These are phyloP conservation scores for Gentiana straminea DNA, from an alignment of 257 asterid species.

Conservation along the genomic window DNA sequence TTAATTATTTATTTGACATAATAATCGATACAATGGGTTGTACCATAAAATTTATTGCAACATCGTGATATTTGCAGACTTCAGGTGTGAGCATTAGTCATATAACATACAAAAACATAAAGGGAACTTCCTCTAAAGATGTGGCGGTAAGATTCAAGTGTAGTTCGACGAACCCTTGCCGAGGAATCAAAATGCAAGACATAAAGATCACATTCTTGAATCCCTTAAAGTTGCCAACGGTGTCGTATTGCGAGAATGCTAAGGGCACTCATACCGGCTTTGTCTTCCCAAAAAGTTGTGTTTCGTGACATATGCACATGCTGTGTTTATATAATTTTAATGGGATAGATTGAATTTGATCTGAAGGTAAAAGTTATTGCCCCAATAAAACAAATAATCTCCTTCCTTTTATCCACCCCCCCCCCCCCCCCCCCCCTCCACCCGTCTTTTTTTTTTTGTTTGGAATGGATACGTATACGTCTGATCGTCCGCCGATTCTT, in stretches of 20 bases:
- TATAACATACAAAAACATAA: constrained; percentile 44
- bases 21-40: too few species aligned
- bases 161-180: constrained; percentile 45
- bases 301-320: constrained; percentile 8
- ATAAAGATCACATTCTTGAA: constrained; percentile 34
- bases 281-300: constrained; percentile 52
- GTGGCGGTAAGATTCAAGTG: constrained; percentile 56
- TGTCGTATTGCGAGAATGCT: constrained; percentile 47
- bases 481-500: too few species aligned
- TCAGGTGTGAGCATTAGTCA: constrained; percentile 62
- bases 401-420: too few species aligned
- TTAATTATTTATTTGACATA: too few species aligned
- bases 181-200: constrained; percentile 48
- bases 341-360: background rate
- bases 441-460: too few species aligned
- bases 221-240: constrained; percentile 22
- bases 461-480: too few species aligned
- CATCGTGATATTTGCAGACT: constrained; percentile 18
- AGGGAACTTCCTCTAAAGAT: constrained; percentile 63
- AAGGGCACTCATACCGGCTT: constrained; percentile 30
- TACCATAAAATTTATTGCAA: too few species aligned
- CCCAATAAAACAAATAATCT: constrained; percentile 1
- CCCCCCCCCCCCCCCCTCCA: too few species aligned
- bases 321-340: background rate
- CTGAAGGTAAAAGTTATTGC: constrained; percentile 20